phyloP scores from a whole-genome alignment of 192 early-diverging fungal species.

The Haplosporangium gracile region DNA sequence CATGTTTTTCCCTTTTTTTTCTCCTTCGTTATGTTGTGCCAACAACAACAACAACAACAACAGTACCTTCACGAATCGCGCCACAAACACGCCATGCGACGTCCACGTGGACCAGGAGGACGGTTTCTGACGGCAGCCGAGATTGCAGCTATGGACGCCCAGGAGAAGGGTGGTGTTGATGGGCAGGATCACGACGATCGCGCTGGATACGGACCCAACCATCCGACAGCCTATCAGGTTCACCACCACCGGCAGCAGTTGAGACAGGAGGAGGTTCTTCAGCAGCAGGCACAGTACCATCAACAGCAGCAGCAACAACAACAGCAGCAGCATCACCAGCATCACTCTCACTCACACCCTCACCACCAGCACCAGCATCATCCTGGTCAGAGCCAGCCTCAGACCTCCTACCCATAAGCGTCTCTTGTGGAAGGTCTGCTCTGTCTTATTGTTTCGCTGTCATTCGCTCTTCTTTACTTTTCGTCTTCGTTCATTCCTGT shows the following conservation, averaged over 20 bases:
- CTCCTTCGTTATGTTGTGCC: not conserved
- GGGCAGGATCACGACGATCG: not conserved
- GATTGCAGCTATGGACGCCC: constrained; percentile 48
- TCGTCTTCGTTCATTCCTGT: not conserved
- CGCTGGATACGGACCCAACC: constrained; percentile 7
- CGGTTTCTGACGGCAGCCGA: constrained; percentile 80
- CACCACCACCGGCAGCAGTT: constrained; percentile 47
- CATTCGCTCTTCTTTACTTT: not conserved
- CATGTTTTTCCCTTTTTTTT: not conserved
- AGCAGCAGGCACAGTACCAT: constrained; percentile 17
- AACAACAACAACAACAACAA: constrained; percentile 5
- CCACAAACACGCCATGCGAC: constrained; percentile 96
- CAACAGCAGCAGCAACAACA: constrained; percentile 17
- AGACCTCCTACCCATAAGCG: not conserved
- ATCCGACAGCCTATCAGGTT: constrained; percentile 26
- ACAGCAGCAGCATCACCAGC: constrained; percentile 16
- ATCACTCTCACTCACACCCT: not conserved
- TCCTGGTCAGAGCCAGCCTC: constrained; percentile 13
- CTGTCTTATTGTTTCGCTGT: not conserved
- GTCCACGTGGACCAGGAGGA: constrained; percentile 97
- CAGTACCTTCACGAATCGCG: constrained; percentile 97
- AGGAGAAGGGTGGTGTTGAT: constrained; percentile 6
- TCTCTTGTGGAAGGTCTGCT: not conserved
- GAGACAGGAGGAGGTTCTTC: constrained; percentile 39
- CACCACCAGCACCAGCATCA: constrained; percentile 15